Evolutionary conservation across 345 rosid genomes (phyloP), one percentile per base, ranked within the genome.

Genomic region (Noccaea bulbosa): DNA sequence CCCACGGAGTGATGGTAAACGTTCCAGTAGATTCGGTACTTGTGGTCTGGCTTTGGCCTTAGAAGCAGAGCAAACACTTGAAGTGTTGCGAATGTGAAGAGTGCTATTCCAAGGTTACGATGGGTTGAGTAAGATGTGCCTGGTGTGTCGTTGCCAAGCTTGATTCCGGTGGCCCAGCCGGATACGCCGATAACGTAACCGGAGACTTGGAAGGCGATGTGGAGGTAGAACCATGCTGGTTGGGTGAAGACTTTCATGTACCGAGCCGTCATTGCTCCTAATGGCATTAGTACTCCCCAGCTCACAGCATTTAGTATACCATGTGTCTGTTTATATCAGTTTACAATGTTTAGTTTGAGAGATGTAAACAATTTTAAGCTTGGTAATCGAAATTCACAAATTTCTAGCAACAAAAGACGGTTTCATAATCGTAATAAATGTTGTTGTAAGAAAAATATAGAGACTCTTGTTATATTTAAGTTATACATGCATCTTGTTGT

Each of bases 221-320:
- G 98, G 7, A 93, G 86, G 68, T 89, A 91, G 72, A 91, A 93
- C 98, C 98, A 93, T 0, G 95, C 86, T 6, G 98, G 96, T 24
- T 83, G 84, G 6, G 91, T 85, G 86, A 87, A 93, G 81, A 91
- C 94, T 77, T 82, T 93, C 66, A 91, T 66, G 81, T 93, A 89
- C 54, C 98, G 83, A 17, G 98, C 98, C 27, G 73, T 71, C 64
- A 93, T 83, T 53, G 83, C 86, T 46, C 98, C 98, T 34, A 81
- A 2, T 0, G 98, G 97, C 90, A 93, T 80, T 53, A 93, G 56
- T 6, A 81, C 55, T 7, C 98, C 98, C 98, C 98, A 91, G 41
- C 98, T 89, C 60, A 93, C 88, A 0, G 90, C 88, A 54, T 93
- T 93, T 47, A 93, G 62, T 33, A 89, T 77, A 33, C 98, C 98